Evolutionary conservation across 164 flowering plant genomes (phyloP), one percentile per base, ranked within the genome.

Genomic region (Aristolochia californica): DNA sequence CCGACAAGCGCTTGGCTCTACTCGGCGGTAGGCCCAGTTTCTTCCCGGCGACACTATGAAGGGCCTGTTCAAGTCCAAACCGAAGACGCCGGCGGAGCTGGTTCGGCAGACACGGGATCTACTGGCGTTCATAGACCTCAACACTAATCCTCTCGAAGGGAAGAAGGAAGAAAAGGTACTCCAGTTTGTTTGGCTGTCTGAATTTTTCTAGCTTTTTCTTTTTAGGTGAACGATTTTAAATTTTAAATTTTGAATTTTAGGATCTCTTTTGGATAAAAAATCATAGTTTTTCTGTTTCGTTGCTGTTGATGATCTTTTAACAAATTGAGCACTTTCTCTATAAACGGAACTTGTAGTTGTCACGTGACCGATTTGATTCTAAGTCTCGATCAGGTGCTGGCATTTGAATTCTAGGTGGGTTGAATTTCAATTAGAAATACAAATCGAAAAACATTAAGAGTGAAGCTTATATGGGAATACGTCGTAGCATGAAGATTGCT

Each of bases 111-210:
- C 83, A 0, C 77, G 91, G 13, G 91, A 84, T 48, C 81, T 84
- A 13, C 83, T 82, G 57, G 44, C 76, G 52, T 80, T 50, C 47
- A 64, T 61, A 16, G 75, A 78, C 23, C 66, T 58, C 13, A 45
- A 53, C 53, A 40, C 77, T 11, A 72, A 68, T 52, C n/a, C 61
- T 7, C 71, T 75, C 14, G 85, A 82, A 52, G 51, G 66, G 66
- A 84, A 84, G 66, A 78, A 82, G 27, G 83, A 78, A 40, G 90
- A 82, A 43, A 82, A 84, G 91, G 85, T 82, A n/a, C 21, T 13
- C 7, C 12, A 11, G 18, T 22, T 56, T 61, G 5, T 2, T 17
- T 55, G 28, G 8, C 18, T 40, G 12, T 34, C 1, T 23, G 4
- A 43, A 22, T 23, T 20, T 50, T 58, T 43, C 48, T 38, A 15